phyloP scores from a whole-genome alignment of 192 early-diverging fungal species.

The Bifiguratus adelaidae region DNA sequence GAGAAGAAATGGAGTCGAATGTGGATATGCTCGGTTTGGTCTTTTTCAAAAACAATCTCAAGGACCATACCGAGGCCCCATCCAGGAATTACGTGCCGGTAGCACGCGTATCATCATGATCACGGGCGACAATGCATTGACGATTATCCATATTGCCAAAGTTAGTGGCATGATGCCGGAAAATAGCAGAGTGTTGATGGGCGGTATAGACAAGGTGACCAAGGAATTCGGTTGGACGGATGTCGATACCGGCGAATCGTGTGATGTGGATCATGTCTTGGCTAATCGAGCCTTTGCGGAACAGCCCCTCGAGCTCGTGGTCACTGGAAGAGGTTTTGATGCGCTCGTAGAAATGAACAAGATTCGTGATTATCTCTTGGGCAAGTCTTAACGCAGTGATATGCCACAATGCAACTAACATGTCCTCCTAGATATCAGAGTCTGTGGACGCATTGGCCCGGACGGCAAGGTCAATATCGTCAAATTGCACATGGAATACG shows the following conservation, averaged over 20 bases:
- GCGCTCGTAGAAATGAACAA: conserved; percentile 9
- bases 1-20: conserved; percentile 32
- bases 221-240: conserved; percentile 22
- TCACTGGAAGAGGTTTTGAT: conserved; percentile 43
- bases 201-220: conserved; percentile 6
- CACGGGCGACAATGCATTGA: conserved; percentile 52
- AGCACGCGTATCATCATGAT: conserved; percentile 51
- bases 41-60: conserved; percentile 49
- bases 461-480: conserved; percentile 45
- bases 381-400: too few species aligned
- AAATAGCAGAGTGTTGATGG: conserved; percentile 10
- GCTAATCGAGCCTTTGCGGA: background rate
- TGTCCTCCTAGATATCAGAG: conserved; percentile 33
- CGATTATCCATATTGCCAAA: conserved; percentile 40
- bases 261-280: background rate
- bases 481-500: conserved; percentile 39
- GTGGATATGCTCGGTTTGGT: conserved; percentile 31
- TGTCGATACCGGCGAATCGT: conserved; percentile 16
- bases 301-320: conserved; percentile 33
- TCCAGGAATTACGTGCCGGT: conserved; percentile 35
- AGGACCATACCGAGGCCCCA: conserved; percentile 40
- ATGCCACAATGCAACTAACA: too few species aligned
- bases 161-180: conserved; percentile 35
- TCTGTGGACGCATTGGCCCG: conserved; percentile 50
- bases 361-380: conserved; percentile 28